Percentiles rank a stretch among this genome's conserved stretches.
These are phyloP conservation scores for Mentha longifolia DNA, from an alignment of 257 asterid species.

Conservation along the genomic window DNA sequence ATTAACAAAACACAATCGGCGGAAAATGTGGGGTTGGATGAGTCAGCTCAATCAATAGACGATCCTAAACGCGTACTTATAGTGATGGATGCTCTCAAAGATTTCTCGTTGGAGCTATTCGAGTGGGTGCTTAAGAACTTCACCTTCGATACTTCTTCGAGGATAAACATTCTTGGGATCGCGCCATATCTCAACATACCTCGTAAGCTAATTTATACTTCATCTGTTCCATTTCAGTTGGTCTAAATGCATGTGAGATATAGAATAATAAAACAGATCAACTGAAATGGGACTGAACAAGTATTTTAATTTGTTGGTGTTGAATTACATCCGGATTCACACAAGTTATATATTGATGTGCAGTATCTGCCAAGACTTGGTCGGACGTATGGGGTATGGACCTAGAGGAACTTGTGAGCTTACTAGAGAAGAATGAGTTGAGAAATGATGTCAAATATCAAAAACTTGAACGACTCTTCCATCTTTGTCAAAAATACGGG, in stretches of 20 bases:
- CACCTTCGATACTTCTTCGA: slow-evolving; percentile 44
- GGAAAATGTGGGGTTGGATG: slow-evolving; percentile 28
- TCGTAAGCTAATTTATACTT: slow-evolving; percentile 29
- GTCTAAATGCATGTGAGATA: too few species aligned
- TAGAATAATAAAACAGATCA: too few species aligned
- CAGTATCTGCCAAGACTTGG: slow-evolving; percentile 73
- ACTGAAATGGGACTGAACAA: too few species aligned
- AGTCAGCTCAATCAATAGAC: slow-evolving; percentile 31
- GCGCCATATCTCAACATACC: slow-evolving; percentile 70
- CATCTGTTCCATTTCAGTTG: too few species aligned
- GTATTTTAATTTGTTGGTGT: too few species aligned
- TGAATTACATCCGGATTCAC: too few species aligned
- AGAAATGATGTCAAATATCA: slow-evolving; percentile 57
- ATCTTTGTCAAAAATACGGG: slow-evolving; percentile 65
- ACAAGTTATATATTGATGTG: too few species aligned
- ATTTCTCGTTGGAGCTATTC: slow-evolving; percentile 53
- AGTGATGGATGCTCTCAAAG: slow-evolving; percentile 63
- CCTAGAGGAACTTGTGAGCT: slow-evolving; percentile 42
- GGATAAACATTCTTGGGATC: slow-evolving; percentile 56
- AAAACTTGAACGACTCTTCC: slow-evolving; percentile 49
- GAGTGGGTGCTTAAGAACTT: slow-evolving; percentile 71
- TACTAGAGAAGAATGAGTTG: slow-evolving; percentile 39
- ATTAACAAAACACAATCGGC: slow-evolving; percentile 10
- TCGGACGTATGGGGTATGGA: slow-evolving; percentile 48
- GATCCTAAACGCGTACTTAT: slow-evolving; percentile 53